Percentiles rank a stretch among this genome's conserved stretches.
Evolutionary conservation across 2,329 filamentous ascomycete species (phyloP).

Genomic region (Cladosporium halotolerans): DNA sequence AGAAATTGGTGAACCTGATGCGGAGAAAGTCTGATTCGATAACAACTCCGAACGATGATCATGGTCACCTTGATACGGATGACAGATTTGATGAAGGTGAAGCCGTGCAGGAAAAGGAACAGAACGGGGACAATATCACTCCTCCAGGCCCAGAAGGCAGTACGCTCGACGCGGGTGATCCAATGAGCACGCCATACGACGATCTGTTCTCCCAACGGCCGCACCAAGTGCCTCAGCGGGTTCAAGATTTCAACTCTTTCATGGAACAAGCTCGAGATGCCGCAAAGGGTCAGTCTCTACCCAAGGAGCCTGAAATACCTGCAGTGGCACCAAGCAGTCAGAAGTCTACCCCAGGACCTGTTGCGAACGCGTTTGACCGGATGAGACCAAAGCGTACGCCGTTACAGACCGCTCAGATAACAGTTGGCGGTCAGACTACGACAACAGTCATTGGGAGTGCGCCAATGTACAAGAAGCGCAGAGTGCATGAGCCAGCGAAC

Average conservation of each 20-base stretch:
- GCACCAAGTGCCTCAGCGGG: conserved; percentile 16
- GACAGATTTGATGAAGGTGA: background rate
- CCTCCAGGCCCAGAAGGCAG: background rate
- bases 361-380: conserved; percentile 58
- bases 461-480: conserved; percentile 42
- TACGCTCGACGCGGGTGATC: conserved; percentile 20
- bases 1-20: background rate
- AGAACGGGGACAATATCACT: background rate
- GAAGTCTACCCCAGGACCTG: conserved; percentile 37
- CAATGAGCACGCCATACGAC: conserved; percentile 20
- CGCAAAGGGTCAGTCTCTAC: background rate
- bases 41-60: background rate
- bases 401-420: conserved; percentile 65
- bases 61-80: background rate
- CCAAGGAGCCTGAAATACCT: conserved; percentile 22
- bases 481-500: conserved; percentile 36
- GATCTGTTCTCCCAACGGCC: conserved; percentile 25
- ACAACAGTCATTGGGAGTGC: conserved; percentile 55
- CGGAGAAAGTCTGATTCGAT: background rate
- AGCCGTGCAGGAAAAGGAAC: background rate
- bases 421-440: conserved; percentile 62
- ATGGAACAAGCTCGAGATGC: conserved; percentile 17
- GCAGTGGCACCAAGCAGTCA: conserved; percentile 25
- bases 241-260: conserved; percentile 37
- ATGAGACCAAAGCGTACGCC: conserved; percentile 59